Evolutionary conservation across 192 early-diverging fungal species (phyloP).

Genomic region (Entomortierella lignicola): DNA sequence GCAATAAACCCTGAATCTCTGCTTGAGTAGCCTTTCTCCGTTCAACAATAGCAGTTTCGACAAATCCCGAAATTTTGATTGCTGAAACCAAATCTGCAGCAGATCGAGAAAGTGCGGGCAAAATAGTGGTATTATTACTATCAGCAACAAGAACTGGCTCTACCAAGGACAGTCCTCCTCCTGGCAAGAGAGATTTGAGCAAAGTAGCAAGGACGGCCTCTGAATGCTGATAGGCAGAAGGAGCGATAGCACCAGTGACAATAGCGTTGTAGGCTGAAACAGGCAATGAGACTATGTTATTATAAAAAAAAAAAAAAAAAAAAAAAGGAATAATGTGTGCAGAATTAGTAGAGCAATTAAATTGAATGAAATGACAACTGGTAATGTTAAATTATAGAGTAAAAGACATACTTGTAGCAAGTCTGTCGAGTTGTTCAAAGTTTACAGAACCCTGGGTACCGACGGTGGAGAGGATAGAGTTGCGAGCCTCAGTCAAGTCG

Average conservation of each 20-base stretch:
- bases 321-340: conserved; percentile 45
- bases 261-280: conserved; percentile 70
- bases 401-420: conserved; percentile 62
- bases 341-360: neutral
- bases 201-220: conserved; percentile 69
- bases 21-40: conserved; percentile 56
- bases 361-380: neutral
- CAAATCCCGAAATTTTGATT: conserved; percentile 88
- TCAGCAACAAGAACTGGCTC: conserved; percentile 69
- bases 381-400: neutral
- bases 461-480: conserved; percentile 57
- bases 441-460: conserved; percentile 67
- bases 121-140: conserved; percentile 47
- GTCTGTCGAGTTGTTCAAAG: conserved; percentile 90
- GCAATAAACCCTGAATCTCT: conserved; percentile 58
- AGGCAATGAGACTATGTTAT: conserved; percentile 58
- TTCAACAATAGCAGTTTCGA: conserved; percentile 65
- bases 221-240: conserved; percentile 73
- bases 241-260: conserved; percentile 65
- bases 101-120: conserved; percentile 56
- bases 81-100: conserved; percentile 69
- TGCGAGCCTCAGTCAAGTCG: conserved; percentile 59
- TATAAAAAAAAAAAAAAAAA: conserved; percentile 39
- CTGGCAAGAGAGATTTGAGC: conserved; percentile 72
- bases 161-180: conserved; percentile 70